Evolutionary conservation across 1,284 basidiomycete species (phyloP).

Genomic region (Rhodotorula sp.): DNA sequence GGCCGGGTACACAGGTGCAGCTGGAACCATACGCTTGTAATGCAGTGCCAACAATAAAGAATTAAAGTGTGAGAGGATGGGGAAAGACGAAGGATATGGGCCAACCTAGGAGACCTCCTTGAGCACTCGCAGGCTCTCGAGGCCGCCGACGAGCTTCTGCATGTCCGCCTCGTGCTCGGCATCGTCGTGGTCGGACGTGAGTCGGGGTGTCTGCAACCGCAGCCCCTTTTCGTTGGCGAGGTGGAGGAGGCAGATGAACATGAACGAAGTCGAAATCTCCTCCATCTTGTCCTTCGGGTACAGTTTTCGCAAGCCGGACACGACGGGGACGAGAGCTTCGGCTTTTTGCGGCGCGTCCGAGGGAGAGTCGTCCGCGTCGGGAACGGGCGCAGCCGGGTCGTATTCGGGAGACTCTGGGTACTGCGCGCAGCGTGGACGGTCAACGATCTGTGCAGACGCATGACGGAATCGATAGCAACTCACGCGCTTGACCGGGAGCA

Average conservation of each 20-base stretch:
- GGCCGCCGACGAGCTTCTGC: constrained; percentile 31
- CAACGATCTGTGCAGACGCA: background rate
- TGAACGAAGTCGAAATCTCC: constrained; percentile 98
- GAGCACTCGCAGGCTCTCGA: constrained; percentile 35
- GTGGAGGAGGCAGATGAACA: constrained; percentile 73
- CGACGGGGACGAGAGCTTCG: constrained; percentile 78
- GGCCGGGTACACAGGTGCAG: no score
- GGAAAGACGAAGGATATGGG: constrained; percentile 2
- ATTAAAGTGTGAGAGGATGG: background rate
- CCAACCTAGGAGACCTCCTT: constrained; percentile 19
- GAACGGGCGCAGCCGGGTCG: constrained; percentile 47
- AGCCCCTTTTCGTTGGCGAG: constrained; percentile 46
- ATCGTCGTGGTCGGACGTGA: constrained; percentile 5
- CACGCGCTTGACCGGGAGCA: constrained; percentile 51
- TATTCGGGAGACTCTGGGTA: constrained; percentile 24
- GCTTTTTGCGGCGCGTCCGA: background rate
- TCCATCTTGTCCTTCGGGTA: constrained; percentile 94
- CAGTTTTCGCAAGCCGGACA: constrained; percentile 71
- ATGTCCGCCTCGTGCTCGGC: constrained; percentile 21
- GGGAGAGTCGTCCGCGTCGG: constrained; percentile 52
- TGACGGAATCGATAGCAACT: constrained; percentile 12
- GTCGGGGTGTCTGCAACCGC: constrained; percentile 36
- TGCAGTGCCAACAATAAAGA: no score
- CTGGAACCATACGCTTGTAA: no score
- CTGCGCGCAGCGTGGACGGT: background rate